These are phyloP conservation scores for Fusarium veterinarium DNA, from an alignment of 2,329 filamentous ascomycete species.

Conservation along the genomic window DNA sequence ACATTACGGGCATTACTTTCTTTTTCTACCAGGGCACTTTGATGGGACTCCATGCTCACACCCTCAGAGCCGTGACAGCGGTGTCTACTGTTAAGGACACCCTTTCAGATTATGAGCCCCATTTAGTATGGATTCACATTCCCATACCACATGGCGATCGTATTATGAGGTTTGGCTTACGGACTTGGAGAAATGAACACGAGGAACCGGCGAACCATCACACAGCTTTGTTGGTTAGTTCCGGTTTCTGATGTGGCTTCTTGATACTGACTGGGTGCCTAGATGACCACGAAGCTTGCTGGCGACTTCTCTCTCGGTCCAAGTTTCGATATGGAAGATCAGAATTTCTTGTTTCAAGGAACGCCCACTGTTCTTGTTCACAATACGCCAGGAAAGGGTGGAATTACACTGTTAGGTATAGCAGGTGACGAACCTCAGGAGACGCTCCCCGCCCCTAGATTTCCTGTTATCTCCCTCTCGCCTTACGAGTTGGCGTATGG, in stretches of 20 bases:
- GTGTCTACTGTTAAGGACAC: neutral
- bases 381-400: neutral
- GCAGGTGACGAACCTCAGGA: neutral
- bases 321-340: neutral
- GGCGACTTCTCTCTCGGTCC: neutral
- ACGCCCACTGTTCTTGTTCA: neutral
- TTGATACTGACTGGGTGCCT: neutral
- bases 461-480: neutral
- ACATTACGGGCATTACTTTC: neutral
- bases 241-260: neutral
- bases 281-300: neutral
- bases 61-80: neutral
- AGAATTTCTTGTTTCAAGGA: neutral
- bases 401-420: neutral
- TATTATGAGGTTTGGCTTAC: neutral
- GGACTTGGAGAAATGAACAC: neutral
- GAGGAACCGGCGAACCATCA: neutral
- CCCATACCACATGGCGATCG: neutral
- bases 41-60: slow-evolving; percentile 1
- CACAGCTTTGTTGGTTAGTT: neutral
- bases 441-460: neutral
- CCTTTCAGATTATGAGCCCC: neutral
- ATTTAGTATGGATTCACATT: neutral
- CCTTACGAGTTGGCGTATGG: neutral
- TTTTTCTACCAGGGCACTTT: neutral